Base-by-base conservation (phyloP, 768 basidiomycete species). In the Mycena alexandri region DNA sequence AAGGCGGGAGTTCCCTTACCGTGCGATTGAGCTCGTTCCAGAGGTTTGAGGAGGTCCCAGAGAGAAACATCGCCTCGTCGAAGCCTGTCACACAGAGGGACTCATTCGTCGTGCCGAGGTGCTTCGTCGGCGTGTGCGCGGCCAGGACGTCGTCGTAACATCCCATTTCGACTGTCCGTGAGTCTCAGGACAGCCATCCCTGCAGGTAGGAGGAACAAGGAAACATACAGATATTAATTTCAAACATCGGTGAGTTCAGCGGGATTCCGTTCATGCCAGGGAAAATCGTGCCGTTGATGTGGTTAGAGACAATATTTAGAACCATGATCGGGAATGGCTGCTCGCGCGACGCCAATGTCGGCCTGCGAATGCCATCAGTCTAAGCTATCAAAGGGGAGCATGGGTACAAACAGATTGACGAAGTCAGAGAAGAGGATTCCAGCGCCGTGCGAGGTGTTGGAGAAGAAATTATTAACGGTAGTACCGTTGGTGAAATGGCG, bases 101-200 rank as follows among this genome's bases (percentile, higher is more conserved):
- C 17, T 63, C 62, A 55, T 80, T 81, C 10, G 61, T 76, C 48
- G 78, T 80, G 1, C 87, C 87, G 22, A 86, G 71, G 71, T 84
- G 82, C 66, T 84, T 79, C 38, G 82, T 75, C 0, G 81, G 79
- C 7, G 81, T 80, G 59, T 86, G 86, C 3, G 86, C 85, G 0
- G 84, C 81, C 8, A 83, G 73, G 46, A 78, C 78, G 57, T 82
- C 76, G 60, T 85, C 84, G 65, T 75, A 85, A 0, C 80, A 81
- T 0, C 84, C 82, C 71, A 78, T 78, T 63, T 82, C 81, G 58
- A 73, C 82, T 83, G 43, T 34, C 5, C 36, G 3, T 11, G 52
- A 8, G 19, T 16, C 12, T 25, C 42, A 47, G 24, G 47, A n/a
- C 21, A 42, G 29, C 8, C 29, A 29, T 29, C 6, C 3, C 29